Evolutionary conservation across 139 green algal species (phyloP), one percentile per base, ranked within the genome.

Genomic region (Spirogloea muscicola): DNA sequence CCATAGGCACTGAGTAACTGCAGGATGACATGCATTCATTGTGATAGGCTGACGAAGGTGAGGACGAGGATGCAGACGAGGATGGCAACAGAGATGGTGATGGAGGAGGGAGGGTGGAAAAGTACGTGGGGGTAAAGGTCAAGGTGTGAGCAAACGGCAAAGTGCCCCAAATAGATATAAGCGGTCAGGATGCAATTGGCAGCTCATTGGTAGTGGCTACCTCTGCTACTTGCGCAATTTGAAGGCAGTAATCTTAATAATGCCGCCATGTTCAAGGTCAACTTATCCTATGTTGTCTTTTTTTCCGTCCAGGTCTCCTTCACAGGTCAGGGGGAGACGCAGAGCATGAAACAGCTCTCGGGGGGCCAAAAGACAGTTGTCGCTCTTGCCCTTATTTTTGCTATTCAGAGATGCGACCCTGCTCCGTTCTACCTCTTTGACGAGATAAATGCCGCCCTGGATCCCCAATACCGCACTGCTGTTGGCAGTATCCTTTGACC

Each of bases 351-450:
- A 85, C 88, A 93, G 79, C 89, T 99, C 49, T 91, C 81, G 9
- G 94, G 94, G 25, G 94, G 94, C 3, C 94, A 99, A 81, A 97
- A 97, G 81, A 98, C 94, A 29, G 83, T 98, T 57, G 93, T 98
- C 21, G 94, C 94, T 3, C 85, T 99, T 48, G 87, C 95, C 1
- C 91, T 99, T 58, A 98, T 99, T 81, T 97, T 99, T 68, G 89
- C 94, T 64, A 99, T 99, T 78, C 91, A 96, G 82, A 84, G 91
- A 40, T 97, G 91, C 82, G 94, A 99, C 82, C 94, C 94, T 9
- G 94, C 94, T 36, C 94, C 94, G 34, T 99, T 99, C 80, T 87
- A 99, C 86, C 85, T 99, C 21, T 98, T 98, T 74, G 94, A 99
- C 74, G 94, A 99, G 85, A 97, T 99, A 31, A 94, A 98, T 84